Base-by-base conservation (phyloP, 2,329 filamentous ascomycete species). In the Alternaria conjuncta region DNA sequence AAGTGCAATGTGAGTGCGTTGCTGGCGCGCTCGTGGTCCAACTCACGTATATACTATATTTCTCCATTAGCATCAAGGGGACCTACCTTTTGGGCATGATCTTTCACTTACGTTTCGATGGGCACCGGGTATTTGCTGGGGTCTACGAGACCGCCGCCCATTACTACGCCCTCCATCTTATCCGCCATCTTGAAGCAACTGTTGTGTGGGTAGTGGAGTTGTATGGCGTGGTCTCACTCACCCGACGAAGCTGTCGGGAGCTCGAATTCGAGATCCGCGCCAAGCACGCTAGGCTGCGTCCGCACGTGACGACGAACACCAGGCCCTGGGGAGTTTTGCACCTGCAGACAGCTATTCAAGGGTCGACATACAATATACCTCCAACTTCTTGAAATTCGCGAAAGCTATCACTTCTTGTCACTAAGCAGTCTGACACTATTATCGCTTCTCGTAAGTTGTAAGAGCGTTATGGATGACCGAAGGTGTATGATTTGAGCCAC, bases 11-110 rank as follows among this genome's bases (percentile, higher is more conserved):
- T 66, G 71, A 64, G 56, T 44, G 63, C 63, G 62, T 62, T 66
- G 43, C 54, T 62, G 67, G 62, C 53, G 63, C 57, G 49, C 62
- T 53, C 26, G 45, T 61, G 6, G 36, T 23, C 13, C 20, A 64
- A 76, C 76, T 70, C 68, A 80, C 78, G 60, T 79, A 80, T 54
- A 80, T 74, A 53, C 78, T 80, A 63, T 49, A 63, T 30, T 55
- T 63, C 57, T 55, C 55, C 3, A 69, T 78, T 74, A 79, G 76
- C 66, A 67, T 58, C 57, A 56, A 58, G 55, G 60, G 60, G 54
- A 68, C 67, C 63, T 68, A 61, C 65, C 61, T 63, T 63, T 59
- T 55, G 21, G 55, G 55, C 60, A 62, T 59, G 55, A 60, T 54
- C 51, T 53, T 53, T 53, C 32, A 74, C 75, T 67, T 75, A 79